A percentile compares a stretch with the other conserved stretches of the same genome.
phyloP scores from a whole-genome alignment of 2,329 filamentous ascomycete genomes.

The Graphilbum sp. region DNA sequence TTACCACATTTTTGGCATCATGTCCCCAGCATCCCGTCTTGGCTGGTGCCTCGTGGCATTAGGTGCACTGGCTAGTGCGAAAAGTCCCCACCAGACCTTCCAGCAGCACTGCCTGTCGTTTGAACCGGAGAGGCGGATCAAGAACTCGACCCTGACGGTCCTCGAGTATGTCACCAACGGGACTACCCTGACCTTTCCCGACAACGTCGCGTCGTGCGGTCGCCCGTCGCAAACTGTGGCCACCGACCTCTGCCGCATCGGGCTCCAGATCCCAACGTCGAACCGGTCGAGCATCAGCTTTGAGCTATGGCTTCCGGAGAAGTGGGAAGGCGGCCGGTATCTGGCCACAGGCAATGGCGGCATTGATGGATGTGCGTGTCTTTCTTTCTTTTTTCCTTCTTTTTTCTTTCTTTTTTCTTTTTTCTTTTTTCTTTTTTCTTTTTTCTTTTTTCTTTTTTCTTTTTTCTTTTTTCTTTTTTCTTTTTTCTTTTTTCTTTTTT shows the following conservation, averaged over 20 bases:
- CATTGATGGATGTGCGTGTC: slow-evolving; percentile 23
- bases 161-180: slow-evolving; percentile 2
- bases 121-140: background rate
- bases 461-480: too few species aligned
- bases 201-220: slow-evolving; percentile 6
- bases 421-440: too few species aligned
- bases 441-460: too few species aligned
- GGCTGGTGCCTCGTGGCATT: background rate
- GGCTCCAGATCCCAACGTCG: slow-evolving; percentile 14
- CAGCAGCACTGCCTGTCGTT: slow-evolving; percentile 1
- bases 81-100: background rate
- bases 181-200: slow-evolving; percentile 2
- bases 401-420: background rate
- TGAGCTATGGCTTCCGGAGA: slow-evolving; percentile 30
- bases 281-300: slow-evolving; percentile 25
- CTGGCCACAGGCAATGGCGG: slow-evolving; percentile 32
- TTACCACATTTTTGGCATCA: background rate
- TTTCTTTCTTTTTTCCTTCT: background rate
- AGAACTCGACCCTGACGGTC: background rate
- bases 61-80: background rate
- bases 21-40: background rate
- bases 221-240: slow-evolving; percentile 2
- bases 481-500: too few species aligned
- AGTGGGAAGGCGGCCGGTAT: slow-evolving; percentile 26
- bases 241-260: slow-evolving; percentile 14